Conservation (phyloP, 1,284 basidiomycete species). For the Amylostereum chailletii region DNA sequence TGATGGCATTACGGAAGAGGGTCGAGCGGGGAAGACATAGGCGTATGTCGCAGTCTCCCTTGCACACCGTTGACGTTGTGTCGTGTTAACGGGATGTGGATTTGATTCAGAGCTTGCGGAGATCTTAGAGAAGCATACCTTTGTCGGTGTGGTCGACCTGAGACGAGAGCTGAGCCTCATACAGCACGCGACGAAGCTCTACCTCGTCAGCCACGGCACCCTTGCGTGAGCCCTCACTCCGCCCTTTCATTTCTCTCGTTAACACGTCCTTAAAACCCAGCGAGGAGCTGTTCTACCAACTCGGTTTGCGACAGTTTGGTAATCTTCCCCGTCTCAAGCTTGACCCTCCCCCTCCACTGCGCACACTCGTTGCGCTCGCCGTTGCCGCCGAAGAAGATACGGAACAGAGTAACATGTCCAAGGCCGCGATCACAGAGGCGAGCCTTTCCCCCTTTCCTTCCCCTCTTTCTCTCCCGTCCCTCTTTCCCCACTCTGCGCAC, state of each 20-base stretch:
- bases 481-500: neutral
- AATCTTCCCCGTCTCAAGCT: constrained; percentile 69
- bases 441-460: constrained; percentile 19
- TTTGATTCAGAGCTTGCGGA: constrained; percentile 63
- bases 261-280: constrained; percentile 29
- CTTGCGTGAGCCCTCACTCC: constrained; percentile 52
- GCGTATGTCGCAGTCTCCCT: constrained; percentile 37
- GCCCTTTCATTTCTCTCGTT: constrained; percentile 1
- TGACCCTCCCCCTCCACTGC: constrained; percentile 74
- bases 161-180: constrained; percentile 70
- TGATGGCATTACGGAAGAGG: constrained; percentile 57
- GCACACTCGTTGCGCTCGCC: constrained; percentile 69
- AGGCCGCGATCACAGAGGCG: constrained; percentile 65
- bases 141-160: constrained; percentile 89
- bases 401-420: constrained; percentile 38
- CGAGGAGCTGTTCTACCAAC: constrained; percentile 94
- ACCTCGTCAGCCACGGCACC: constrained; percentile 80
- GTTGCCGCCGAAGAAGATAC: constrained; percentile 65
- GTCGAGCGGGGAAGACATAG: constrained; percentile 57
- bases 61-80: neutral
- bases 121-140: constrained; percentile 81
- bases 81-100: constrained; percentile 1
- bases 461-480: neutral
- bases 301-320: constrained; percentile 89
- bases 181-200: constrained; percentile 85